These are phyloP conservation scores for Pseudogymnoascus sp. DNA, from an alignment of 2,329 filamentous ascomycete species.

Conservation along the genomic window DNA sequence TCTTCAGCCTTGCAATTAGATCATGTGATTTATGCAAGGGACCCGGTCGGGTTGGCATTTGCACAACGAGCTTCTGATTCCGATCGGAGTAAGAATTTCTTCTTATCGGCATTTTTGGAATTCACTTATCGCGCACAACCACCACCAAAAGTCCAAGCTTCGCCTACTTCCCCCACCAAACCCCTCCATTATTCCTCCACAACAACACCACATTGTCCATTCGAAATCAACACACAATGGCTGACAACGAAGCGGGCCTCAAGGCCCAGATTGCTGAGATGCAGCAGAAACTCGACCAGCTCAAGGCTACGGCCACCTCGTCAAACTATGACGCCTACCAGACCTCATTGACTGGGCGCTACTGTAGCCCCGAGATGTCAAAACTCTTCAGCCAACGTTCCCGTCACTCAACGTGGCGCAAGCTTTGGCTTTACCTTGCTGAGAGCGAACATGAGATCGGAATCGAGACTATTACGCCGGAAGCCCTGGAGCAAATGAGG, in stretches of 20 bases:
- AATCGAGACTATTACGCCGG: conserved; percentile 55
- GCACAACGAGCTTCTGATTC: conserved; percentile 1
- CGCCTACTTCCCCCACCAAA: conserved; percentile 6
- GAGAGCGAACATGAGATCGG: conserved; percentile 76
- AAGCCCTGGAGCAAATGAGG: conserved; percentile 70
- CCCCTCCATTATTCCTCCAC: conserved; percentile 2
- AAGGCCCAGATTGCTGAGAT: background rate
- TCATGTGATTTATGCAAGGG: conserved; percentile 7
- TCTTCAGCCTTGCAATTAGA: background rate
- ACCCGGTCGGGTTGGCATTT: background rate
- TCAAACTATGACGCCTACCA: conserved; percentile 45
- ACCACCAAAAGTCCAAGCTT: conserved; percentile 2
- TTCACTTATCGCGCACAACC: conserved; percentile 5
- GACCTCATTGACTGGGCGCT: conserved; percentile 62
- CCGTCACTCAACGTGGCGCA: conserved; percentile 69
- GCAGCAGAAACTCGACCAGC: conserved; percentile 1
- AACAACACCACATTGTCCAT: background rate
- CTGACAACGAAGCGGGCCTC: conserved; percentile 4
- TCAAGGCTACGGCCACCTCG: conserved; percentile 15
- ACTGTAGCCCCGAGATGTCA: conserved; percentile 68
- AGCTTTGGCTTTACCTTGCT: conserved; percentile 77
- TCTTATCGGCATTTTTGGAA: conserved; percentile 3
- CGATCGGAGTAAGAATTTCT: conserved; percentile 5
- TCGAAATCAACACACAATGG: background rate
- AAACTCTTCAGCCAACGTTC: conserved; percentile 70